phyloP scores from a whole-genome alignment of 345 rosid genomes.

The Syzygium aromaticum region DNA sequence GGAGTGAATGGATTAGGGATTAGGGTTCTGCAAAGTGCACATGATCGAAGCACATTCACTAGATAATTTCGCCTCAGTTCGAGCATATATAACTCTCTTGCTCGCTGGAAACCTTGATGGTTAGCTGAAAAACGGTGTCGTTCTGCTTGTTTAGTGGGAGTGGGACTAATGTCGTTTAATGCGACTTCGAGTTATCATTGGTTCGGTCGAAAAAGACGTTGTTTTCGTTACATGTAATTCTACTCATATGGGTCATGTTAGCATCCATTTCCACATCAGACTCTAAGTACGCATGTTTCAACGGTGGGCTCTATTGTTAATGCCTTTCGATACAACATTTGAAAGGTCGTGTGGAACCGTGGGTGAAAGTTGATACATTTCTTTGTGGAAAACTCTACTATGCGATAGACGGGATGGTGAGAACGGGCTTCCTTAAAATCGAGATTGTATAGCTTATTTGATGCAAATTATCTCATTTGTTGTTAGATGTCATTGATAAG shows the following conservation, averaged over 20 bases:
- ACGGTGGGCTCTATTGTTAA: neutral
- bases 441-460: too few species aligned
- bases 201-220: fast-evolving
- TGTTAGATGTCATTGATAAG: too few species aligned
- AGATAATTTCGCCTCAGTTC: too few species aligned
- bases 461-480: too few species aligned
- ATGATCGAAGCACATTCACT: neutral
- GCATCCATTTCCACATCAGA: neutral
- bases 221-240: neutral
- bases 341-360: neutral
- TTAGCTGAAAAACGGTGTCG: neutral
- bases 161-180: neutral
- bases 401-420: neutral
- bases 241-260: neutral
- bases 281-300: too few species aligned
- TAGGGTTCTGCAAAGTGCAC: too few species aligned
- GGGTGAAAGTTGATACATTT: neutral
- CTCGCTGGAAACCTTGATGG: neutral
- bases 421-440: neutral
- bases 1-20: neutral
- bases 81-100: neutral
- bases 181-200: neutral
- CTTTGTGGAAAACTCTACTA: neutral
- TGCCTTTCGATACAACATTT: too few species aligned
- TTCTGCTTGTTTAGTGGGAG: neutral